phyloP scores from a whole-genome alignment of 768 basidiomycete species.

The Exsudoporus frostii region DNA sequence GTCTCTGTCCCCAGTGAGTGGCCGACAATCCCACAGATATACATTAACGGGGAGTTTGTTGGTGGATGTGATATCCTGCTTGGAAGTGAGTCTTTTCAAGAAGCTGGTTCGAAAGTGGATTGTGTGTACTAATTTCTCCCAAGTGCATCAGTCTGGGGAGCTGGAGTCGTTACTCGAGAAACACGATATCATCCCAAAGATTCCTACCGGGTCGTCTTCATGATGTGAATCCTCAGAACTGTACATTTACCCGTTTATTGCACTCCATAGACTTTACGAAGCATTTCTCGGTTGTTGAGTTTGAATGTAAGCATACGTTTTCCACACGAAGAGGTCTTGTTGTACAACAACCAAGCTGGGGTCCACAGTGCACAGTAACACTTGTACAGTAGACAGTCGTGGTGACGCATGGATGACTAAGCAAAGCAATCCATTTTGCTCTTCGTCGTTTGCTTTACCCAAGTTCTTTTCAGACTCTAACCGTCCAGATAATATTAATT shows the following conservation, averaged over 20 bases:
- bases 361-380: too few relatives aligned
- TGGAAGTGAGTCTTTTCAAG: slow-evolving; percentile 58
- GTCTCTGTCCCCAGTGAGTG: slow-evolving; percentile 62
- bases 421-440: slow-evolving; percentile 1
- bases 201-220: slow-evolving; percentile 3
- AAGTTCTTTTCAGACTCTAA: not conserved
- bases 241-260: not conserved
- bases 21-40: slow-evolving; percentile 97
- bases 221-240: not conserved
- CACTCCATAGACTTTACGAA: not conserved
- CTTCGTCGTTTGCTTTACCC: not conserved
- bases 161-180: slow-evolving; percentile 78
- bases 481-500: not conserved
- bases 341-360: too few relatives aligned
- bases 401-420: slow-evolving; percentile 10
- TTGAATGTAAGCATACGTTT: not conserved
- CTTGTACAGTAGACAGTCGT: too few relatives aligned
- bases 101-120: not conserved
- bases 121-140: not conserved
- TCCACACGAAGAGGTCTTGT: too few relatives aligned
- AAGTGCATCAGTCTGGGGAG: slow-evolving; percentile 97
- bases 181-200: slow-evolving; percentile 63
- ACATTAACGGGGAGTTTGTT: slow-evolving; percentile 91
- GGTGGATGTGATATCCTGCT: slow-evolving; percentile 96
- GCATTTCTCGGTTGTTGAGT: not conserved